Evolutionary conservation across 805 yeast species (phyloP), one percentile per base, ranked within the genome.

Genomic region (Saccharomycopsis sp.): DNA sequence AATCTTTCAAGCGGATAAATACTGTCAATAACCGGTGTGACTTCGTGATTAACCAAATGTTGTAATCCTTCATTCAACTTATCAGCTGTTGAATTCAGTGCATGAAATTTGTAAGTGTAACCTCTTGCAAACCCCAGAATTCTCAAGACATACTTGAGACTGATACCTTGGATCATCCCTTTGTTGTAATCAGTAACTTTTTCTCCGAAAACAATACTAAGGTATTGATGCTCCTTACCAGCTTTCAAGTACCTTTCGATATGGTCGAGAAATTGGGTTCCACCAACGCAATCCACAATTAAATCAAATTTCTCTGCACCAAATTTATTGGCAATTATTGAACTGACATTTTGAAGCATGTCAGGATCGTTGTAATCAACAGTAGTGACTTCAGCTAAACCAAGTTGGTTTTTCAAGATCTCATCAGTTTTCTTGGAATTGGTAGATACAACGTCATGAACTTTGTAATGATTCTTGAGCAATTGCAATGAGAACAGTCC

Each of bases 231-330:
- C 4, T 14, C 17, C 8, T 14, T 22, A 21, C 35, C 38, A 19
- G 28, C n/a, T 26, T 48, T 48, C 14, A 48, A 14, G 28, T 31
- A 41, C 20, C 41, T 34, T 9, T 19, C 26, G n/a, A n/a, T n/a
- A n/a, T n/a, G n/a, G 19, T 20, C 51, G 20, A 78, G 59, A 7
- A 81, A 68, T 26, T 74, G 77, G 38, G 67, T 67, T 40, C 82
- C 82, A 34, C 95, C 90, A 43, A 77, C 74, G 47, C 80, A 71
- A 62, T 87, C 95, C 9, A 82, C 55, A n/a, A 84, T 75, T 4
- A 74, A 55, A 55, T 82, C 85, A 56, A 77, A 85, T 22, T 53
- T 72, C 66, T 11, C 43, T 23, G 45, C 48, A 34, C 28, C 19
- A 31, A 47, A 47, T 20, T 17, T 36, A 19, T 33, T 33, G n/a